These are phyloP conservation scores for Nitzschia sp. DNA, from an alignment of 108 stramenopile genomes.

Conservation along the genomic window DNA sequence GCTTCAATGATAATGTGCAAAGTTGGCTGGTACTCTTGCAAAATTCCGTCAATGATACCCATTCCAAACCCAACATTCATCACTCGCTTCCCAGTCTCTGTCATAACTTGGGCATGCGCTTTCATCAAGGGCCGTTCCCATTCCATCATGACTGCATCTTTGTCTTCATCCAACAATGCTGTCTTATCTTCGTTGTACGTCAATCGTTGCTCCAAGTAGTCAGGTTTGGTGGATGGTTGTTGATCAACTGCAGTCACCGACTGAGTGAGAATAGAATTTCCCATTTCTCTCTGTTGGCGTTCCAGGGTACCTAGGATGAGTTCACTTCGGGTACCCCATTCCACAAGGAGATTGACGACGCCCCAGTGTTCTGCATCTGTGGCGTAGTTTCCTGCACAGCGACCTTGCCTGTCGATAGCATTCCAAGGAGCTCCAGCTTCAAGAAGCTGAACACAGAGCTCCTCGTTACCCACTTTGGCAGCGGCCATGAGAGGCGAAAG, in stretches of 20 bases:
- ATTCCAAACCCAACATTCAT: slow-evolving; percentile 92
- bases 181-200: slow-evolving; percentile 58
- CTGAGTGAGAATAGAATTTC: not conserved
- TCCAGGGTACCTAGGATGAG: slow-evolving; percentile 76
- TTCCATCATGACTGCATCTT: slow-evolving; percentile 97
- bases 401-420: slow-evolving; percentile 77
- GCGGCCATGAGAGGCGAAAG: slow-evolving; percentile 78
- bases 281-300: slow-evolving; percentile 30
- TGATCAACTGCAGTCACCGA: slow-evolving; percentile 36
- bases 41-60: slow-evolving; percentile 85
- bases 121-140: slow-evolving; percentile 94
- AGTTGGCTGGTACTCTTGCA: slow-evolving; percentile 61
- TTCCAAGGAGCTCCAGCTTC: slow-evolving; percentile 88
- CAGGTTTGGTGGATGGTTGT: slow-evolving; percentile 70
- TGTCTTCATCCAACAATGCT: slow-evolving; percentile 69
- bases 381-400: slow-evolving; percentile 91
- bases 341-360: slow-evolving; percentile 78
- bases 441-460: slow-evolving; percentile 49
- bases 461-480: slow-evolving; percentile 49
- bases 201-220: slow-evolving; percentile 68
- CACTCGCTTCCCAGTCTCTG: slow-evolving; percentile 56
- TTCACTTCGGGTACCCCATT: slow-evolving; percentile 74
- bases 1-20: slow-evolving; percentile 88
- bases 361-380: slow-evolving; percentile 72
- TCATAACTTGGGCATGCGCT: slow-evolving; percentile 82